Evolutionary conservation across 768 basidiomycete genomes (phyloP).

Genomic region (Nevesoporus exiguus): DNA sequence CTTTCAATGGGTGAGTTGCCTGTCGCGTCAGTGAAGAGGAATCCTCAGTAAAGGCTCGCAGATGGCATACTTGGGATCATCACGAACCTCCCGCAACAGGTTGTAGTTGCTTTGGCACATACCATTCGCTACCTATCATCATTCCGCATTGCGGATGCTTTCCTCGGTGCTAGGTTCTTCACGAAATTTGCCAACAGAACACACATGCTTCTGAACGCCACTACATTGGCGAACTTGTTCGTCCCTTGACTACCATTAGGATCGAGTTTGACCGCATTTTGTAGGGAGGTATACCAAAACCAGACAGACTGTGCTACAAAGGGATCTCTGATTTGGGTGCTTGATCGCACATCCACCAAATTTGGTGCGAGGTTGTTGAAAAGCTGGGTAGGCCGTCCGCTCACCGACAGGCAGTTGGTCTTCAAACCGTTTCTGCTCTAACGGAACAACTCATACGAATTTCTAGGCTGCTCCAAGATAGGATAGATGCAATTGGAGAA

Average conservation of each 20-base stretch:
- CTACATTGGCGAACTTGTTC: constrained; percentile 78
- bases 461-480: constrained; percentile 64
- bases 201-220: constrained; percentile 86
- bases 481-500: constrained; percentile 84
- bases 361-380: constrained; percentile 84
- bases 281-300: constrained; percentile 86
- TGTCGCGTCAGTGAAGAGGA: not conserved
- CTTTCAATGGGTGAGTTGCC: constrained; percentile 15
- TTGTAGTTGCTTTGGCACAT: constrained; percentile 71
- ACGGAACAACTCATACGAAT: not conserved
- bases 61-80: constrained; percentile 61
- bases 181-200: constrained; percentile 67
- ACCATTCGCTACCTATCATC: constrained; percentile 63
- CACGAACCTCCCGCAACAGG: constrained; percentile 64
- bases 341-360: constrained; percentile 83
- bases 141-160: constrained; percentile 76
- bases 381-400: constrained; percentile 83
- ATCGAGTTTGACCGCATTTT: not conserved
- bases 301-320: constrained; percentile 70
- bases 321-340: constrained; percentile 80
- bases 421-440: constrained; percentile 1
- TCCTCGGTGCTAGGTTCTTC: constrained; percentile 78
- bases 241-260: constrained; percentile 16
- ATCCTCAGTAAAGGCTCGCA: constrained; percentile 22
- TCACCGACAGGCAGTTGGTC: constrained; percentile 65